Conservation (phyloP, 305 asterid species). For the Fraxinus greggii region DNA sequence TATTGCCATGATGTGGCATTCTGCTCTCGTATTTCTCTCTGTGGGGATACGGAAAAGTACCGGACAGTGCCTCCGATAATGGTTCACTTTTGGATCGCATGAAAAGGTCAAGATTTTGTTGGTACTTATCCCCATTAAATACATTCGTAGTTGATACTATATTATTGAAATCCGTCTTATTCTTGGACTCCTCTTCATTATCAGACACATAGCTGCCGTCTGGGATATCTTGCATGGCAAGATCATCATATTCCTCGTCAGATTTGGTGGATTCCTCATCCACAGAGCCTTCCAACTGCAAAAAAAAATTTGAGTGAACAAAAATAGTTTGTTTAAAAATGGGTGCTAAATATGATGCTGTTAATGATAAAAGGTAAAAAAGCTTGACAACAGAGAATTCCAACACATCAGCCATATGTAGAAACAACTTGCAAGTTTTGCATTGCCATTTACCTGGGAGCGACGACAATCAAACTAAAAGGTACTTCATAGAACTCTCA, state of each 20-base stretch:
- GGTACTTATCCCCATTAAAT: constrained; percentile 38
- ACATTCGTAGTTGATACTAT: constrained; percentile 27
- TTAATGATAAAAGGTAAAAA: constrained; percentile 8
- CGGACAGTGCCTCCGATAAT: constrained; percentile 21
- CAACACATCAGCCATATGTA: neutral
- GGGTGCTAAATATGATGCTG: neutral
- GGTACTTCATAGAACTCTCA: neutral
- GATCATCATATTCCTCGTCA: constrained; percentile 94
- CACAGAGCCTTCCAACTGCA: constrained; percentile 90
- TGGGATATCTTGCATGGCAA: constrained; percentile 69
- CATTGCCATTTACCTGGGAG: neutral
- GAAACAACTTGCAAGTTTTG: neutral
- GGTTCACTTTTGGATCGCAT: constrained; percentile 31
- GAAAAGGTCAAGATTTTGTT: constrained; percentile 39
- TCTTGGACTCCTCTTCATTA: constrained; percentile 35
- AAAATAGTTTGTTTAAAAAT: neutral
- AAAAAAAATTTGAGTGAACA: neutral
- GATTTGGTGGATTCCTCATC: constrained; percentile 87
- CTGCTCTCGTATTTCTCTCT: constrained; percentile 25
- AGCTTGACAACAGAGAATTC: neutral
- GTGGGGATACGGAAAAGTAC: constrained; percentile 15
- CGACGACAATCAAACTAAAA: neutral
- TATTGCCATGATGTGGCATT: neutral
- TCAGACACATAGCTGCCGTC: constrained; percentile 49
- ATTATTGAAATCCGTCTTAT: constrained; percentile 22